Base-by-base conservation (phyloP, 2,329 filamentous ascomycete species). In the Trichoderma brevicompactum region DNA sequence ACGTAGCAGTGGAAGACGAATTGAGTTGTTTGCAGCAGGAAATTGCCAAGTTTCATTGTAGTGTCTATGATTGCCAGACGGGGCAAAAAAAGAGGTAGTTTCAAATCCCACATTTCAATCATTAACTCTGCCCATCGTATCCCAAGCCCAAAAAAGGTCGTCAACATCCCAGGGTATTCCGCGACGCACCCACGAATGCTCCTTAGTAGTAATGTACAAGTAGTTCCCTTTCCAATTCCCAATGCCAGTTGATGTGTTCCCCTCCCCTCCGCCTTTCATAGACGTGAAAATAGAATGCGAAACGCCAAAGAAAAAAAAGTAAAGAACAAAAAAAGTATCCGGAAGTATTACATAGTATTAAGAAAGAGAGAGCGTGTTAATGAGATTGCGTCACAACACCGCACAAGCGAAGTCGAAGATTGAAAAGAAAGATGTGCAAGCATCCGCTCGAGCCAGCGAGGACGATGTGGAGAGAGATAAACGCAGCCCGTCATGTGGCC, bases 361-460 rank as follows among this genome's bases (percentile, higher is more conserved):
- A 44, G 32, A 48, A 56, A 48, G 34, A 64, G 8, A 5, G 48
- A 50, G 62, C 17, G 52, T 52, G 63, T 60, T 10, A 38, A 43
- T 43, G 53, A 41, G 53, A 46, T 65, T 49, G 53, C 54, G 36
- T 50, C 62, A 43, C 53, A 50, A 55, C 28, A 23, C 53, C 13
- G 34, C 53, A 36, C 59, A 53, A 56, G 63, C 63, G 36, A 65
- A 23, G 34, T 52, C 19, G 63, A 65, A 60, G 36, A 60, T 34
- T n/a, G 28, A 53, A 52, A 43, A 19, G 28, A 36, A 36, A 49
- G 43, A 15, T 56, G 65, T 48, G 65, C 65, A 64, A 66, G 48
- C 43, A 66, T n/a, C 66, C 66, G 65, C 65, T 71, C 69, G 71
- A 66, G 65, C 71, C 70, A 68, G 71, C 70, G 67, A 71, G 65